Evolutionary conservation across 2,329 filamentous ascomycete species (phyloP).

Genomic region (Pezicula neosporulosa): DNA sequence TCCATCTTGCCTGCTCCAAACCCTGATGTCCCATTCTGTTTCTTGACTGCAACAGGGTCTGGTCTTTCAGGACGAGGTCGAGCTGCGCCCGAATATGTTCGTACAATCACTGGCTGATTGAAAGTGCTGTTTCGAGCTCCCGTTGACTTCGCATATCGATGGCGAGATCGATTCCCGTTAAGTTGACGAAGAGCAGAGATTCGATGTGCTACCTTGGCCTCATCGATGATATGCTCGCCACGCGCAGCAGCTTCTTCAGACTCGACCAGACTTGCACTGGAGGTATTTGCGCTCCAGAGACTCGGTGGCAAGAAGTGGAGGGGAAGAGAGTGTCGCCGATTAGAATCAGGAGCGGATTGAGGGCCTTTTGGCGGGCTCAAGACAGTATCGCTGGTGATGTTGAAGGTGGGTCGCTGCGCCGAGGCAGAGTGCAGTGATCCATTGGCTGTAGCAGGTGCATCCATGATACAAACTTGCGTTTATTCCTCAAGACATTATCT

Average conservation of each 20-base stretch:
- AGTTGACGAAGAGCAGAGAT: constrained; percentile 59
- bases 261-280: constrained; percentile 27
- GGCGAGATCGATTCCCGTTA: constrained; percentile 36
- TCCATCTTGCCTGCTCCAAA: constrained; percentile 23
- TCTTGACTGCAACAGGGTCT: constrained; percentile 22
- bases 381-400: constrained; percentile 9
- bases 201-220: constrained; percentile 50
- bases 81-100: constrained; percentile 54
- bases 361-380: constrained; percentile 13
- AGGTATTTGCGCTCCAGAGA: constrained; percentile 28
- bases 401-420: background rate
- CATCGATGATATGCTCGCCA: constrained; percentile 40
- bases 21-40: constrained; percentile 18
- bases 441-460: background rate
- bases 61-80: constrained; percentile 29
- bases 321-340: constrained; percentile 26
- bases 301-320: constrained; percentile 26
- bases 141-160: constrained; percentile 53
- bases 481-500: constrained; percentile 18
- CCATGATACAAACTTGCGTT: background rate
- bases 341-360: constrained; percentile 19
- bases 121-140: constrained; percentile 53
- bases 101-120: constrained; percentile 63
- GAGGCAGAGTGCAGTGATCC: background rate
- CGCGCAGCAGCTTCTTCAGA: constrained; percentile 29